Conservation (phyloP, 176 grass and related monocot genomes). For the Oryza longistaminata region DNA sequence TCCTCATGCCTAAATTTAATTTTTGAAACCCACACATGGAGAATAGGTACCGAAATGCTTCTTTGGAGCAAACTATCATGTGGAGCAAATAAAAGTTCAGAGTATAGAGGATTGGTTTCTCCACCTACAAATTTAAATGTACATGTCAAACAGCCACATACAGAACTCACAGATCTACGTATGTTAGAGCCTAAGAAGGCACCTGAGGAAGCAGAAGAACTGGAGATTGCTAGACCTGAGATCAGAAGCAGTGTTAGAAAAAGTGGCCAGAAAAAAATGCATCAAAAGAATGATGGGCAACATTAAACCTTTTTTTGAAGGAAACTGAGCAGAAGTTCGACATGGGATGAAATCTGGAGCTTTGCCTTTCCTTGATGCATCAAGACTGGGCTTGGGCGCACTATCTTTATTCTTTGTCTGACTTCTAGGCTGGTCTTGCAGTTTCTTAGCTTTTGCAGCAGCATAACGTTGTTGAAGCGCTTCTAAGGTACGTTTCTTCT, state of each 20-base stretch:
- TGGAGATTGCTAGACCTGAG: conserved; percentile 9
- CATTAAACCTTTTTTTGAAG: conserved; percentile 32
- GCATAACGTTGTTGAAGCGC: conserved; percentile 49
- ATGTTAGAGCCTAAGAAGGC: background rate
- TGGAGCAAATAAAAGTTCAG: conserved; percentile 35
- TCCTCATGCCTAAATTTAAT: background rate
- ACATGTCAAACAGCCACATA: background rate
- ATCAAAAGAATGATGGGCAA: background rate
- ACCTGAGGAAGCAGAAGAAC: background rate
- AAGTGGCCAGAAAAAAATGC: background rate
- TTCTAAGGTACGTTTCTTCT: conserved; percentile 60
- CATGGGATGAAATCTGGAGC: background rate
- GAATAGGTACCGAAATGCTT: conserved; percentile 12
- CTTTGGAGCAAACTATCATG: conserved; percentile 47
- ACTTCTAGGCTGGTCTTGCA: conserved; percentile 34
- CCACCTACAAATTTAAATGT: conserved; percentile 25
- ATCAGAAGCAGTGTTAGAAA: conserved; percentile 5
- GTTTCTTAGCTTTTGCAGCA: conserved; percentile 57
- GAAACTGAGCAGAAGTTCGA: background rate
- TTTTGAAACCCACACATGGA: background rate
- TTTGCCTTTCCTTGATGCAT: conserved; percentile 25
- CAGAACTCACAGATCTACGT: background rate
- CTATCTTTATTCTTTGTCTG: conserved; percentile 26
- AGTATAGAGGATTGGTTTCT: conserved; percentile 56
- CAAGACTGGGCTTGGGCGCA: conserved; percentile 20